Base-by-base conservation (phyloP, 2,329 filamentous ascomycete genomes). In the Aspergillus quadrilineatus region DNA sequence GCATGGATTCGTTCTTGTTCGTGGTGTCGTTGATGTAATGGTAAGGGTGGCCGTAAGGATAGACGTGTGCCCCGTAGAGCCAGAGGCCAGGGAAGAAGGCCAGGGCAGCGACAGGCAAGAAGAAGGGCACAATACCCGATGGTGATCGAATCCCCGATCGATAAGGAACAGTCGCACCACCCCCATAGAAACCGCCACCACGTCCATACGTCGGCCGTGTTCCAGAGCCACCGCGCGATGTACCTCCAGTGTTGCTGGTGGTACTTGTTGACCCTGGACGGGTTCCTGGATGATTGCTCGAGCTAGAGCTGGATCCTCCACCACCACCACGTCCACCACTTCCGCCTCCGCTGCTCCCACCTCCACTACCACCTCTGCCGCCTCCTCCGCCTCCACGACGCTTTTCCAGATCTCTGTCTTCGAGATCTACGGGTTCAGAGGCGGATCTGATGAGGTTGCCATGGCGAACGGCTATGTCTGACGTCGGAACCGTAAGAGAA, bases 11-110 rank as follows among this genome's bases (percentile, higher is more conserved):
- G 64, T 85, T 84, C 8, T 66, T 61, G 43, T 77, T 74, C 34
- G 68, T 73, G 6, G 75, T 73, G 42, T 77, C 69, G 57, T 79
- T 72, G 69, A 78, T 77, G 56, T 76, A 77, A 65, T 81, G 77
- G 36, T 75, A 77, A 5, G 74, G 75, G 62, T 79, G 69, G 45
- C 63, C 63, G 71, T 81, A 85, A 2, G 77, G 70, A 66, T 87
- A 87, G 2, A 77, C 77, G 59, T 83, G 86, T 4, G 75, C 80
- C 42, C 77, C 78, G 64, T 79, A 83, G 0, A 84, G 73, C 79
- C 82, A 86, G 12, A 82, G 55, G 1, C 80, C 82, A 0, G 80
- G 80, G 67, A 84, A 77, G 55, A 82, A 71, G 1, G 71, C 65
- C 57, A 81, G 65, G 7, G 71, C 75, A n/a, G 75, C 76, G 4